A percentile compares a stretch with the other conserved stretches of the same genome.
These are phyloP conservation scores for Plasmodium sp. DNA, from an alignment of 169 alveolate species.

Conservation along the genomic window DNA sequence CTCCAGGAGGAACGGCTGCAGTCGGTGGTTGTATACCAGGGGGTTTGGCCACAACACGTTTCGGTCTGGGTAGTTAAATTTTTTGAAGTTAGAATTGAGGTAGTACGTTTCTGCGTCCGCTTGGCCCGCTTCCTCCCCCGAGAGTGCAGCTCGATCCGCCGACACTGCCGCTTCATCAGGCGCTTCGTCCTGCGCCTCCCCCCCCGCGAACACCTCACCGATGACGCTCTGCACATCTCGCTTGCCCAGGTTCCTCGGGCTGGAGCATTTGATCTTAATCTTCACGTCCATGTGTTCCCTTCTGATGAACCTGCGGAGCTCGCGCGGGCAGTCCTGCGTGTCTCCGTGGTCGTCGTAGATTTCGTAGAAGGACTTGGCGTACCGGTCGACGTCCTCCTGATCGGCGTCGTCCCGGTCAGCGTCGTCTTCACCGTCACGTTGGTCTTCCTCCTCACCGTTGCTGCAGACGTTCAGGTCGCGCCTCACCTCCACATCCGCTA, in stretches of 20 bases:
- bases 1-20: constrained; percentile 53
- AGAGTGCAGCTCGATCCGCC: not conserved
- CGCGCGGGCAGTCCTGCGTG: constrained; percentile 75
- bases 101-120: not conserved
- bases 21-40: constrained; percentile 60
- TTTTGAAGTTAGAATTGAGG: constrained; percentile 14
- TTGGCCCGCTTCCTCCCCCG: not conserved
- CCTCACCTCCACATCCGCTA: not conserved
- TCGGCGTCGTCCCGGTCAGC: not conserved
- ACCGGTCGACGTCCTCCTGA: constrained; percentile 2
- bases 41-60: constrained; percentile 82
- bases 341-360: constrained; percentile 74
- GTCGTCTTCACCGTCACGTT: not conserved
- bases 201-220: constrained; percentile 25
- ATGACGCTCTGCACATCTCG: constrained; percentile 54
- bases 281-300: constrained; percentile 75
- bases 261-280: constrained; percentile 78
- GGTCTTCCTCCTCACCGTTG: not conserved
- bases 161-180: not conserved
- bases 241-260: constrained; percentile 74
- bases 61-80: constrained; percentile 49
- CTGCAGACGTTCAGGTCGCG: not conserved
- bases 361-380: constrained; percentile 60
- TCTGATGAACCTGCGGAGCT: constrained; percentile 75
- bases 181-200: not conserved